phyloP scores from a whole-genome alignment of 495 filamentous ascomycete species.

The Geopyxis carbonaria region DNA sequence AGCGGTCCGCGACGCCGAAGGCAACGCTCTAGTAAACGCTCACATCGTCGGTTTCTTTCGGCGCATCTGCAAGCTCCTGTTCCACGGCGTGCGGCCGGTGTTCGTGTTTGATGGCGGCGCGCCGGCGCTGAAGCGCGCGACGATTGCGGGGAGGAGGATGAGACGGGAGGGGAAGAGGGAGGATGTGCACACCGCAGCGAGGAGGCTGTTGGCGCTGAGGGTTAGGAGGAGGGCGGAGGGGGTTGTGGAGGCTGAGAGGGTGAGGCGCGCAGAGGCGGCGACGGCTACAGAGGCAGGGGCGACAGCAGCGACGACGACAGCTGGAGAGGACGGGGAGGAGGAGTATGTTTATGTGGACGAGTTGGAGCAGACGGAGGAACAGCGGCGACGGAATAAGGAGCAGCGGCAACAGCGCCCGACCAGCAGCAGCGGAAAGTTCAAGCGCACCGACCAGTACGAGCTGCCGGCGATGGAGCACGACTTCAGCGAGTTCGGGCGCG shows the following conservation, averaged over 20 bases:
- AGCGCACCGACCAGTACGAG: constrained; percentile 86
- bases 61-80: constrained; percentile 89
- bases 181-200: constrained; percentile 81
- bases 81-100: constrained; percentile 88
- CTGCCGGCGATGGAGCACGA: constrained; percentile 58
- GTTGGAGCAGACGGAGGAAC: constrained; percentile 57
- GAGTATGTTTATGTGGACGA: constrained; percentile 80
- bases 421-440: constrained; percentile 47
- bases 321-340: constrained; percentile 47
- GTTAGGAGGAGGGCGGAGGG: constrained; percentile 79
- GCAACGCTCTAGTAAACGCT: constrained; percentile 85
- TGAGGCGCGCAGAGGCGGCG: background rate
- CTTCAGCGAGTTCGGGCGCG: constrained; percentile 54
- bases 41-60: constrained; percentile 97
- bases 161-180: constrained; percentile 77
- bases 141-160: constrained; percentile 58
- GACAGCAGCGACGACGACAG: constrained; percentile 8
- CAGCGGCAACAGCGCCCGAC: constrained; percentile 53
- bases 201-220: constrained; percentile 76
- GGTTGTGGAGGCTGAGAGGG: constrained; percentile 38
- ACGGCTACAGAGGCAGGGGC: constrained; percentile 42
- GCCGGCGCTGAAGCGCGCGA: constrained; percentile 77
- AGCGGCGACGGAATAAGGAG: constrained; percentile 68
- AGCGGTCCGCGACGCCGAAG: constrained; percentile 94
- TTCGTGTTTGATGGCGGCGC: constrained; percentile 98